phyloP scores from a whole-genome alignment of 768 basidiomycete species.

The Tricholoma saponaceum region DNA sequence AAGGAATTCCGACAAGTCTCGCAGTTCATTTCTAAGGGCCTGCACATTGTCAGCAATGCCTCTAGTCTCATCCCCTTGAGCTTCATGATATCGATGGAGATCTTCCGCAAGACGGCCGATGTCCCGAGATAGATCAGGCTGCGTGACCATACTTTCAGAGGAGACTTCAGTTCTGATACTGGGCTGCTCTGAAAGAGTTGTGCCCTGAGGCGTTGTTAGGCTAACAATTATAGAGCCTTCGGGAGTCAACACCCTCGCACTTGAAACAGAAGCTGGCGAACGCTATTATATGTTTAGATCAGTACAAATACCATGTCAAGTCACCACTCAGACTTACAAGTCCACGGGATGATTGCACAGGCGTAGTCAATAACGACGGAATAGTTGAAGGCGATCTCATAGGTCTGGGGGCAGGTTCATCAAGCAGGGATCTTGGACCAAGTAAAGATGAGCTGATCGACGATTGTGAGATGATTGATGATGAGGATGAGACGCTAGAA shows the following conservation, averaged over 20 bases:
- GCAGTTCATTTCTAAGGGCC: constrained; percentile 66
- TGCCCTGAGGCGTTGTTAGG: constrained; percentile 37
- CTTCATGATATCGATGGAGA: constrained; percentile 48
- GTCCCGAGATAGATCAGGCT: constrained; percentile 47
- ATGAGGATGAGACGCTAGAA: constrained; percentile 29
- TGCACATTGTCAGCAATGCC: constrained; percentile 65
- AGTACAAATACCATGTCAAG: not conserved
- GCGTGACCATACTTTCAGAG: constrained; percentile 40
- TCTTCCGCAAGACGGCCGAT: constrained; percentile 52
- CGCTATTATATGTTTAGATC: not conserved
- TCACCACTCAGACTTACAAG: constrained; percentile 11
- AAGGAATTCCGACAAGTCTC: constrained; percentile 55
- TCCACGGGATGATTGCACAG: constrained; percentile 12
- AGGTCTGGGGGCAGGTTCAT: constrained; percentile 20
- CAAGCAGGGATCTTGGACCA: constrained; percentile 29
- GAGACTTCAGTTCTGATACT: constrained; percentile 26
- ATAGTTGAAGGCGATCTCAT: constrained; percentile 42
- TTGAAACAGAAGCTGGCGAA: constrained; percentile 19
- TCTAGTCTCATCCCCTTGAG: constrained; percentile 58
- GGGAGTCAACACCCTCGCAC: constrained; percentile 29
- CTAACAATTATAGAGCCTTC: constrained; percentile 34
- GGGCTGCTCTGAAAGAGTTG: constrained; percentile 29
- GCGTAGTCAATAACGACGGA: constrained; percentile 54
- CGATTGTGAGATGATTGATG: constrained; percentile 41
- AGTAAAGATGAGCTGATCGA: constrained; percentile 38